Percentiles rank a stretch among this genome's conserved stretches.
These are phyloP conservation scores for Pythium apleroticum DNA, from an alignment of 352 stramenopile genomes.

Conservation along the genomic window DNA sequence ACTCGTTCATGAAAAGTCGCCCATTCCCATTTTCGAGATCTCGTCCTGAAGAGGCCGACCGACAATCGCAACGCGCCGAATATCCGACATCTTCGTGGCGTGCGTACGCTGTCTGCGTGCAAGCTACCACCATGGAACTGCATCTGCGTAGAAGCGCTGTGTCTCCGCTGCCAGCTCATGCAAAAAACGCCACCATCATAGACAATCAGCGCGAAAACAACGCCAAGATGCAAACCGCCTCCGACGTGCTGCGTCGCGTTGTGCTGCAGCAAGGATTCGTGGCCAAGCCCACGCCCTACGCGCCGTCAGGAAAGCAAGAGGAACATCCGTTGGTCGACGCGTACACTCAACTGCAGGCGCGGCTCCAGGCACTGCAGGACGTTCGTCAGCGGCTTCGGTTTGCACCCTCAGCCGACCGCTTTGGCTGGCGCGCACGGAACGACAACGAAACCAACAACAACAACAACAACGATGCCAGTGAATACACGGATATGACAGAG, in stretches of 20 bases:
- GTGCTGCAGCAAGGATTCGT: conserved; percentile 60
- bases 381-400: conserved; percentile 57
- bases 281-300: conserved; percentile 70
- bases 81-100: background rate
- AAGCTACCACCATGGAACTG: conserved; percentile 1
- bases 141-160: background rate
- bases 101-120: background rate
- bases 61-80: background rate
- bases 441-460: background rate
- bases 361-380: conserved; percentile 51
- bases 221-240: background rate
- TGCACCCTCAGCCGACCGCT: conserved; percentile 12
- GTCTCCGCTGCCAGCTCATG: conserved; percentile 2
- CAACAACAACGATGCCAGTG: background rate
- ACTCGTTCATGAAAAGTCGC: conserved; percentile 19
- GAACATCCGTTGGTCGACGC: conserved; percentile 66
- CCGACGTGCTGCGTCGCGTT: conserved; percentile 8
- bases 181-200: background rate
- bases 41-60: background rate
- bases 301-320: conserved; percentile 40
- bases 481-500: conserved; percentile 3
- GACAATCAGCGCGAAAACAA: conserved; percentile 18
- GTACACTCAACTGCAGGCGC: conserved; percentile 53
- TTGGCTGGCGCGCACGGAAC: background rate
- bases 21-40: conserved; percentile 5